Base-by-base conservation (phyloP, 176 grass and related monocot species). In the Bonia amplexicaulis region DNA sequence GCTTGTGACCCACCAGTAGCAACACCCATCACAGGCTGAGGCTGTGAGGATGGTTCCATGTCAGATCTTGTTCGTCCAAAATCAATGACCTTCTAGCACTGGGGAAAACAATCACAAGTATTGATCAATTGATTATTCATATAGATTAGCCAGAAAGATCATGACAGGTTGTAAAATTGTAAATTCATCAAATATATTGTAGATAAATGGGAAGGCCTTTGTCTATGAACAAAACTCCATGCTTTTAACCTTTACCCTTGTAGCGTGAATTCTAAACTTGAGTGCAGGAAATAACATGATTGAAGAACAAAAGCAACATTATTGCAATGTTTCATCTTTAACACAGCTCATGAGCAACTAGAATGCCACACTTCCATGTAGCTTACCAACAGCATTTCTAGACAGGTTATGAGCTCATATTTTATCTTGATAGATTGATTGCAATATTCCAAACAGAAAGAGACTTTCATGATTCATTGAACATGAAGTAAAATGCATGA, bases 41-140 rank as follows among this genome's bases (percentile, higher is more conserved):
- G 78, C 45, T 90, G 91, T 47, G 91, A 71, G 78, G 88, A 88
- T 78, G 85, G 82, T 74, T 88, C 91, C 91, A 93, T 93, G 78
- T 52, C 23, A 62, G 52, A 39, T 74, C 60, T 85, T 44, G 51
- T 81, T 75, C 2, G 70, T 60, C 69, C 41, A 35, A 75, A 85
- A 60, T 74, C 82, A 80, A 69, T 55, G 27, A 66, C 33, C 63
- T 76, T 63, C 33, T 55, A 12, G 26, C 46, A 53, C 67, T 85
- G 74, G 4, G 15, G 42, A 23, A 64, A 82, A 65, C 31, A 90
- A 26, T 64, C 75, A 33, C 53, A 70, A 67, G 66, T 66, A 68
- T 45, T 69, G 16, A 52, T 80, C 77, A 85, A 60, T n/a, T 69
- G 2, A 69, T 12, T 59, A 54, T 69, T 31, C 26, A 61, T 77